Conservation (phyloP, 768 basidiomycete genomes). For the Termitomyces sp. region DNA sequence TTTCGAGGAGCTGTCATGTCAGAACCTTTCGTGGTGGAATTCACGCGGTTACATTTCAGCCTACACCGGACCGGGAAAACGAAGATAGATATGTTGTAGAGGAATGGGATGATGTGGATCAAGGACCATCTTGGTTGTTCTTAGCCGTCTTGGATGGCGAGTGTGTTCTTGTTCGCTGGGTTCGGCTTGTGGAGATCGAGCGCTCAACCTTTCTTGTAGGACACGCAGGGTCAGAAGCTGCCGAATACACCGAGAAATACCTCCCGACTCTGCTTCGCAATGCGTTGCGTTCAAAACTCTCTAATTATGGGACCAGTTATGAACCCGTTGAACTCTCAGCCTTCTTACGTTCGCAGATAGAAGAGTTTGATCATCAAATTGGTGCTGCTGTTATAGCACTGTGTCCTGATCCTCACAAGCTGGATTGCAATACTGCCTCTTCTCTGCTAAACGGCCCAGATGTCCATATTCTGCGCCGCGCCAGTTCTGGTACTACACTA, state of each 20-base stretch:
- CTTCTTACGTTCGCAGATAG: slow-evolving; percentile 3
- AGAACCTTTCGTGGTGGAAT: neutral
- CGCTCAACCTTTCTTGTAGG: neutral
- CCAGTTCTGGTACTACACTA: slow-evolving; percentile 8
- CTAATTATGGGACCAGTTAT: neutral
- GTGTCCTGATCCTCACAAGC: slow-evolving; percentile 2
- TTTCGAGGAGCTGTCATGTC: neutral
- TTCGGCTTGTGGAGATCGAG: neutral
- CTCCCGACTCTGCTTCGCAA: slow-evolving; percentile 6
- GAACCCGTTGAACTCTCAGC: neutral
- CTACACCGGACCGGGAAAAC: slow-evolving; percentile 3
- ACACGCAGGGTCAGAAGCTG: slow-evolving; percentile 9
- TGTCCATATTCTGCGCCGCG: slow-evolving; percentile 1
- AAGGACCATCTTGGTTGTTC: slow-evolving; percentile 8
- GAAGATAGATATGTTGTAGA: slow-evolving; percentile 11
- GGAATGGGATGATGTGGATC: slow-evolving; percentile 9
- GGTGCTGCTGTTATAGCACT: slow-evolving; percentile 4
- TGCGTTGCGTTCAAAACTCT: slow-evolving; percentile 6
- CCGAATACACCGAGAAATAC: slow-evolving; percentile 2
- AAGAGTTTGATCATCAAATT: slow-evolving; percentile 9
- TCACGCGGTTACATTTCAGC: slow-evolving; percentile 11
- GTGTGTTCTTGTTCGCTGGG: neutral
- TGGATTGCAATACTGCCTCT: neutral
- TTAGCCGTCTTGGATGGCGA: slow-evolving; percentile 11
- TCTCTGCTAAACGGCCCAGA: slow-evolving; percentile 3